Conservation (phyloP, 129 eudicot species). For the Centrapalus pauciflorus region DNA sequence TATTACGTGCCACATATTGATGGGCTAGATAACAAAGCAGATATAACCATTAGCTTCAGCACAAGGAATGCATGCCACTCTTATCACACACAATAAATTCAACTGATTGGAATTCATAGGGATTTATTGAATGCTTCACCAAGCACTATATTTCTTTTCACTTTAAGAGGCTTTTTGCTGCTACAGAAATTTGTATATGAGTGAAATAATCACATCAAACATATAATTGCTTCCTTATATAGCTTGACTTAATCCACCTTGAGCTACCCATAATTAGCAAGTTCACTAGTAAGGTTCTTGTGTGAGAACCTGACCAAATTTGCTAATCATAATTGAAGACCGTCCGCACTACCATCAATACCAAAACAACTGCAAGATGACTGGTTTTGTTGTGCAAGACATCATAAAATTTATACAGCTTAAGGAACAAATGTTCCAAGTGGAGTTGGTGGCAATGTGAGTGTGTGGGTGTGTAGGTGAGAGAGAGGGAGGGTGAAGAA, state of each 20-base stretch:
- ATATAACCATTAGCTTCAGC: neutral
- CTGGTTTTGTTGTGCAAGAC: neutral
- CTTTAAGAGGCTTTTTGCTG: neutral
- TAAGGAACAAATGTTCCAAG: no score
- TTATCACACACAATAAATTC: neutral
- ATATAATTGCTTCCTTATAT: neutral
- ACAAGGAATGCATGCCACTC: neutral
- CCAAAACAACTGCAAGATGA: neutral
- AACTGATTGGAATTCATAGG: no score
- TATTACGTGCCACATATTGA: no score
- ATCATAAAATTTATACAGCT: no score
- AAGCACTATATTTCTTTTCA: neutral
- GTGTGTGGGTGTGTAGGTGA: no score
- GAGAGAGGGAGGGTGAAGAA: neutral
- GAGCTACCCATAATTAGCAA: neutral
- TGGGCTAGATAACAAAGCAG: neutral
- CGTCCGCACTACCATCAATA: neutral
- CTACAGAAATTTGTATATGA: neutral
- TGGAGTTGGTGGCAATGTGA: no score
- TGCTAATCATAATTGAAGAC: neutral
- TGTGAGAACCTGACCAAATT: neutral
- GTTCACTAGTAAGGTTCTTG: neutral
- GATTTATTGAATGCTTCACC: neutral
- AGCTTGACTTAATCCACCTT: neutral
- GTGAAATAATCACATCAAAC: neutral